Percentiles rank a stretch among this genome's conserved stretches.
Evolutionary conservation across 2,329 filamentous ascomycete genomes (phyloP).

Genomic region (Monilinia polystroma): DNA sequence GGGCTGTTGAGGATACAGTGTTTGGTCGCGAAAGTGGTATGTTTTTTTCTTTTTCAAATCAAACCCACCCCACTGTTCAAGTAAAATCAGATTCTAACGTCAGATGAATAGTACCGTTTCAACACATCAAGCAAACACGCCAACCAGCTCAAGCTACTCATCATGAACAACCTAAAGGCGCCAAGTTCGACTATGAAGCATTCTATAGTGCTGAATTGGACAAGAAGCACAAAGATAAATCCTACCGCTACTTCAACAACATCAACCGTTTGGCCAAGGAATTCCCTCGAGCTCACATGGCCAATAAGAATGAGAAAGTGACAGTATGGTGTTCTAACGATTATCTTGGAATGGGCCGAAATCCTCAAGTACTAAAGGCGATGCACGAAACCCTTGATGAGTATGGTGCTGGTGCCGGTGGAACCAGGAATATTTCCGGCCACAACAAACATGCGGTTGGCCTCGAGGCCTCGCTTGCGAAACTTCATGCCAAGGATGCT

Average conservation of each 20-base stretch:
- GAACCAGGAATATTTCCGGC: constrained; percentile 95
- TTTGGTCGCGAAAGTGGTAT: constrained; percentile 54
- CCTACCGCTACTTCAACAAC: constrained; percentile 99
- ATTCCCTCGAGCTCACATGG: constrained; percentile 92
- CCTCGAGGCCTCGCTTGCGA: constrained; percentile 78
- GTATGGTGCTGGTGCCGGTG: constrained; percentile 92
- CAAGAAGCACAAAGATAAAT: constrained; percentile 99
- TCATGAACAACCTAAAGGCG: constrained; percentile 39
- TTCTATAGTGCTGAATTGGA: constrained; percentile 89
- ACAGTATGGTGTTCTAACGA: constrained; percentile 99
- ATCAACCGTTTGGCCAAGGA: constrained; percentile 97
- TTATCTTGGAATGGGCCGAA: constrained; percentile 96
- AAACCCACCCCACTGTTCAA: not conserved
- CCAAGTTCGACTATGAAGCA: constrained; percentile 83
- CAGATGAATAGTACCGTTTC: constrained; percentile 41
- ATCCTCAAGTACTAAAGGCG: constrained; percentile 76
- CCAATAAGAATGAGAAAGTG: constrained; percentile 76
- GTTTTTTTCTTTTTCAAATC: not conserved
- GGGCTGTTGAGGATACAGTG: constrained; percentile 63
- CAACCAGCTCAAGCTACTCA: constrained; percentile 32
- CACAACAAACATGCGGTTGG: constrained; percentile 93
- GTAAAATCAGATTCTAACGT: not conserved
- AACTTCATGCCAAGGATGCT: constrained; percentile 86
- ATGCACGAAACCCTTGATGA: constrained; percentile 96
- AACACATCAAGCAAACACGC: constrained; percentile 28